These are phyloP conservation scores for Cyberlindnera mississippiensis DNA, from an alignment of 805 yeast genomes.

Conservation along the genomic window DNA sequence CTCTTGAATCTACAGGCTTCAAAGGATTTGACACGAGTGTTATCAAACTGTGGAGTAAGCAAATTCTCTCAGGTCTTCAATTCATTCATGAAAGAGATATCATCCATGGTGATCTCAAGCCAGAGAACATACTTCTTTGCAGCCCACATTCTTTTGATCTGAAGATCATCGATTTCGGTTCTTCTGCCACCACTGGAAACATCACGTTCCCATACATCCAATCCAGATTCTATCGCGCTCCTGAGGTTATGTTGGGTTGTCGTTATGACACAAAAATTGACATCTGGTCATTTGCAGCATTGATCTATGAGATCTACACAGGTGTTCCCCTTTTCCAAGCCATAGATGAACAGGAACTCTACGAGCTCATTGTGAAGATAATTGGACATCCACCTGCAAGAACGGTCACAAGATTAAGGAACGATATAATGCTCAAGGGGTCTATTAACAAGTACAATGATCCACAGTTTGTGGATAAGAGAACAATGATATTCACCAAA, in stretches of 20 bases:
- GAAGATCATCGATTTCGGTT: constrained; percentile 80
- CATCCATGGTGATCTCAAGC: constrained; percentile 84
- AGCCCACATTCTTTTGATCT: constrained; percentile 42
- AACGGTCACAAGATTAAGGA: constrained; percentile 37
- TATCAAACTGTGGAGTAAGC: constrained; percentile 44
- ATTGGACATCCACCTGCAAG: constrained; percentile 74
- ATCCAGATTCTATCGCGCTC: constrained; percentile 76
- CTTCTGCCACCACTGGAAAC: constrained; percentile 56
- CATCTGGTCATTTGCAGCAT: constrained; percentile 89
- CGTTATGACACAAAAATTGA: constrained; percentile 77
- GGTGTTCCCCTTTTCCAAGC: constrained; percentile 88
- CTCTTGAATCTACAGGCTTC: constrained; percentile 46
- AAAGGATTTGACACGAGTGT: constrained; percentile 44
- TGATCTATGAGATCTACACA: constrained; percentile 82
- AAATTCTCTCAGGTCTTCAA: constrained; percentile 56
- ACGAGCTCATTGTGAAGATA: constrained; percentile 65
- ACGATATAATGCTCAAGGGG: constrained; percentile 34
- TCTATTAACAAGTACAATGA: constrained; percentile 28
- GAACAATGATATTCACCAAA: constrained; percentile 35
- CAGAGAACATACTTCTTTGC: constrained; percentile 70
- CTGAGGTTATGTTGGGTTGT: constrained; percentile 70
- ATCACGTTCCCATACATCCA: constrained; percentile 82
- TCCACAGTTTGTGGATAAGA: constrained; percentile 19
- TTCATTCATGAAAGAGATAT: constrained; percentile 53
- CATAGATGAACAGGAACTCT: constrained; percentile 74